Percentiles rank a stretch among this genome's conserved stretches.
Conservation (phyloP, 2,329 filamentous ascomycete species). For the Neurospora sp. region DNA sequence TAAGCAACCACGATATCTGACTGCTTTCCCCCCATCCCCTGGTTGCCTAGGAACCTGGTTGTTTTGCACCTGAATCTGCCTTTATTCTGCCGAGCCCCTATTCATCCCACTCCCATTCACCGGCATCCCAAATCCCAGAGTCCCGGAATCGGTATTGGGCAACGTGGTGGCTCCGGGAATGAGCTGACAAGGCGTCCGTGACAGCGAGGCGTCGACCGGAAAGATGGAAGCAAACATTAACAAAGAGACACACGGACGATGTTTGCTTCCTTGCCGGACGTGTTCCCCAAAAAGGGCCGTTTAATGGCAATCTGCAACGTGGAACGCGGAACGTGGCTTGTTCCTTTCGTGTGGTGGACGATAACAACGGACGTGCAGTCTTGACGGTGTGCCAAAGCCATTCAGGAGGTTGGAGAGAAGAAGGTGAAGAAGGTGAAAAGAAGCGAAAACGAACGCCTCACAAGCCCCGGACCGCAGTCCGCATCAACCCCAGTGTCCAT, state of each 20-base stretch:
- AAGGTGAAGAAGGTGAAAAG: background rate
- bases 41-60: background rate
- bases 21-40: background rate
- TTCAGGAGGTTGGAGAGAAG: background rate
- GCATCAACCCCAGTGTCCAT: background rate
- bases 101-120: background rate
- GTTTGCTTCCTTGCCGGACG: background rate
- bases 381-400: background rate
- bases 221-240: background rate
- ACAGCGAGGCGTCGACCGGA: background rate
- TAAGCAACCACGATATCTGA: background rate
- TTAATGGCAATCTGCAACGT: background rate
- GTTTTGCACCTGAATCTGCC: background rate
- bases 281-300: background rate
- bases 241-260: background rate
- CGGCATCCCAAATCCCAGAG: background rate
- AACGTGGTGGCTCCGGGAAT: background rate
- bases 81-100: background rate
- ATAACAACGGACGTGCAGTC: background rate
- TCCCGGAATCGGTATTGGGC: background rate
- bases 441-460: background rate
- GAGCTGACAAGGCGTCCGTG: background rate
- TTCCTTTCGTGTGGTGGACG: background rate
- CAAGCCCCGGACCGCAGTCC: background rate
- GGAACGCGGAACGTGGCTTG: background rate